Percentiles rank a stretch among this genome's conserved stretches.
Evolutionary conservation across 164 flowering plant genomes (phyloP).

Genomic region (Kalanchoe fedtschenkoi): DNA sequence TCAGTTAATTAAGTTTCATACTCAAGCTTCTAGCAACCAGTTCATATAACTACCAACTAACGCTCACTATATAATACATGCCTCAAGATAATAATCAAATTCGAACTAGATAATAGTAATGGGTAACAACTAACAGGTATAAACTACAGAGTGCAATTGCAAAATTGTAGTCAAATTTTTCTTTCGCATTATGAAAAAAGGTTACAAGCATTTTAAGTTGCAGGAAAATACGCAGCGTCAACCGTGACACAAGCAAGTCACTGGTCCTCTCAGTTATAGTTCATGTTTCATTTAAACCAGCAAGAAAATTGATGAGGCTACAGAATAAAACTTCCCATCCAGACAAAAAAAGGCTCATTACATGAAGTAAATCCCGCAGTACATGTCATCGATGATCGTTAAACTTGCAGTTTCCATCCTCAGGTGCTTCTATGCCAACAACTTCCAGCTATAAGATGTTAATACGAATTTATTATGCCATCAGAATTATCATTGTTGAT

Average conservation of each 20-base stretch:
- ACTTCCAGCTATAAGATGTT: slow-evolving; percentile 8
- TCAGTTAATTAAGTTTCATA: no score
- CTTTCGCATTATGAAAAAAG: neutral
- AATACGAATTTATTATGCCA: neutral
- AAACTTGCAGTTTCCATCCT: neutral
- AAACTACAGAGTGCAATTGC: no score
- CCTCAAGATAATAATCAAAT: no score
- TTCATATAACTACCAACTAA: no score
- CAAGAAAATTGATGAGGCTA: neutral
- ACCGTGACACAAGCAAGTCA: neutral
- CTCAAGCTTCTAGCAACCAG: no score
- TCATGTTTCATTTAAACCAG: neutral
- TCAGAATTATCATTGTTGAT: neutral
- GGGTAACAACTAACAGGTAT: no score
- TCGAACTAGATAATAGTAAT: no score
- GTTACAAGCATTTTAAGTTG: neutral
- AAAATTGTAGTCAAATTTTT: neutral
- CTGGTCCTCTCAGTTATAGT: neutral
- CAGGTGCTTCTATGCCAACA: slow-evolving; percentile 4
- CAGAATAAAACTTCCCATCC: neutral
- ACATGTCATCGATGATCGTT: neutral
- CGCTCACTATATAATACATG: no score
- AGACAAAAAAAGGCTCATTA: neutral
- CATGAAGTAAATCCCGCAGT: neutral
- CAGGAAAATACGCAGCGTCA: neutral